Percentiles rank a stretch among this genome's conserved stretches.
phyloP scores from a whole-genome alignment of 257 asterid genomes.

The Nicotiana sylvestris region DNA sequence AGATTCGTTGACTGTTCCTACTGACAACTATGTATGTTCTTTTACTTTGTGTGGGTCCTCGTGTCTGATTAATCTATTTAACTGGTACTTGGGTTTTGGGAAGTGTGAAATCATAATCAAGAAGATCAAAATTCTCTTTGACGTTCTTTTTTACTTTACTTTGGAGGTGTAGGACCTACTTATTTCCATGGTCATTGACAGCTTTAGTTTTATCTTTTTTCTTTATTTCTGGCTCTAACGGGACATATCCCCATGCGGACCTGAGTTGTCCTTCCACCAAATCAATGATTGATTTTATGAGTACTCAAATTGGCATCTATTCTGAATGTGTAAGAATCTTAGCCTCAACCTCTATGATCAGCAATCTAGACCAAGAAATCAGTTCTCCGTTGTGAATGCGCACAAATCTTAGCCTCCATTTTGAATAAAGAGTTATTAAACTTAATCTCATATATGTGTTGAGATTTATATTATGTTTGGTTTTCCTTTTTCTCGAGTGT shows the following conservation, averaged over 20 bases:
- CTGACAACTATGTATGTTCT: background rate
- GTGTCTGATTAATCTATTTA: background rate
- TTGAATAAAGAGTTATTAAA: no score
- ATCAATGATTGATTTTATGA: background rate
- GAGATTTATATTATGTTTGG: no score
- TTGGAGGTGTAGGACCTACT: background rate
- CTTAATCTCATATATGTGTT: no score
- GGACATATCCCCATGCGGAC: background rate
- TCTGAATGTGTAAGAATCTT: background rate
- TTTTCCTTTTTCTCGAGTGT: background rate
- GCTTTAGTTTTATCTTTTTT: background rate
- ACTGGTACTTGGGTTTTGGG: background rate
- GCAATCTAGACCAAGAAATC: background rate
- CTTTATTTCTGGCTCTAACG: background rate
- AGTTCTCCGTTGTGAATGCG: background rate
- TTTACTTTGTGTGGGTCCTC: slow-evolving; percentile 1
- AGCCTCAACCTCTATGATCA: background rate
- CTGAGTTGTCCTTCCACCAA: background rate
- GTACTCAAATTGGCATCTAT: background rate
- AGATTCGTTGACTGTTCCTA: background rate
- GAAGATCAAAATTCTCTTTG: background rate
- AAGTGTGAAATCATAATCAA: background rate
- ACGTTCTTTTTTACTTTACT: background rate
- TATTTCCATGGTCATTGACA: background rate
- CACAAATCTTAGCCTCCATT: no score